Conservation (phyloP, 2,329 filamentous ascomycete genomes). For the Coniochaeta sp. region DNA sequence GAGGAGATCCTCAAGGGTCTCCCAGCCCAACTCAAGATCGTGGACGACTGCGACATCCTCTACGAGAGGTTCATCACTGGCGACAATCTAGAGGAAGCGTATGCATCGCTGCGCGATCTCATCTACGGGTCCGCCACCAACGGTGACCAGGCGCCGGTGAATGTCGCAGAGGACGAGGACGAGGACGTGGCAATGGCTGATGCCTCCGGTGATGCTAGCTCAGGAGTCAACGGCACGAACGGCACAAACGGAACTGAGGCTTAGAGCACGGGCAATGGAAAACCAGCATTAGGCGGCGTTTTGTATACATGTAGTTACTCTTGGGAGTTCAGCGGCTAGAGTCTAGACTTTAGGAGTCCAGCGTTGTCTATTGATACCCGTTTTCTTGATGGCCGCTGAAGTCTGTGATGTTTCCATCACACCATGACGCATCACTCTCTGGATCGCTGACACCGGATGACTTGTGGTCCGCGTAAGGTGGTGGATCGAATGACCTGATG, state of each 20-base stretch:
- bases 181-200: background rate
- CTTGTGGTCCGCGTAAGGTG: too few relatives aligned
- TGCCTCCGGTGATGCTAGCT: background rate
- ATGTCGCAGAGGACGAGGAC: background rate
- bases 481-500: too few relatives aligned
- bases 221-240: background rate
- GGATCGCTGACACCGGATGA: too few relatives aligned
- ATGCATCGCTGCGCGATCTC: constrained; percentile 40
- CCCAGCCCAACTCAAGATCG: constrained; percentile 33
- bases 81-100: constrained; percentile 42
- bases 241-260: background rate
- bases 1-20: constrained; percentile 33
- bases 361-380: background rate
- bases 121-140: constrained; percentile 25
- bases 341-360: too few relatives aligned
- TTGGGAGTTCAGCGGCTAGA: background rate
- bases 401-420: background rate
- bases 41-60: constrained; percentile 33
- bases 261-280: background rate
- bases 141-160: background rate
- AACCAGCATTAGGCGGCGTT: background rate
- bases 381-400: background rate
- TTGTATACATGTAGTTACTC: background rate
- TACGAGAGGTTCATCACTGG: constrained; percentile 47
- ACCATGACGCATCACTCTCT: too few relatives aligned